Base-by-base conservation (phyloP, 352 stramenopile genomes). In the Pythium myriotylum region DNA sequence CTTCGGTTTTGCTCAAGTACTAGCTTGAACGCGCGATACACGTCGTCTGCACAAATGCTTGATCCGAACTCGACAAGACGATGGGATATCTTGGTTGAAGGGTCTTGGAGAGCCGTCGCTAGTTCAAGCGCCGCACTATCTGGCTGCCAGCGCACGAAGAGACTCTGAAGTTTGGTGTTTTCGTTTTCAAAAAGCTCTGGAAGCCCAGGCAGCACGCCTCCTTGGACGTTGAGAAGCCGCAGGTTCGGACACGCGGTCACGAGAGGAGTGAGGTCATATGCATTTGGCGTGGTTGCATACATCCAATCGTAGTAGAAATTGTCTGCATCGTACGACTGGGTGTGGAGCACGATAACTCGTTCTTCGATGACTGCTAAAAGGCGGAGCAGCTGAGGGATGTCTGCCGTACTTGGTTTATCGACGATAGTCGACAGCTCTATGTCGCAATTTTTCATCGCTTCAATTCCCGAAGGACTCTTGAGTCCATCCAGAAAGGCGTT, bases 301-400 rank as follows among this genome's bases (percentile, higher is more conserved):
- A n/a, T n/a, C n/a, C n/a, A n/a, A n/a, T 43, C 33, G 23, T 62
- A 39, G 35, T 43, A 62, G 20, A 50, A 46, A 16, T 62, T 45
- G 2, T 39, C 27, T 0, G 22, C 35, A 0, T 29, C 37, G 10
- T 32, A 62, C 23, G 55, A 62, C 16, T 55, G n/a, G 22, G 40
- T 56, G 3, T 55, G n/a, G 2, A 62, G 43, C 5, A 40, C 26
- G 17, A 29, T 56, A 4, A 55, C 12, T 3, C 20, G 46, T 5
- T 17, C n/a, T 1, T 33, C 45, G 5, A 62, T 7, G 1, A 39
- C 24, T 9, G 8, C 14, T 1, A 62, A 33, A 17, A 62, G 55
- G 23, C 5, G 35, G n/a, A 20, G 3, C 10, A 62, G 39, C 0
- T 50, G 3, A 1, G 16, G 0, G 7, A 49, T 19, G 27, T 62